Evolutionary conservation across 2,329 filamentous ascomycete species (phyloP).

Genomic region (Knoxdaviesia capensis): DNA sequence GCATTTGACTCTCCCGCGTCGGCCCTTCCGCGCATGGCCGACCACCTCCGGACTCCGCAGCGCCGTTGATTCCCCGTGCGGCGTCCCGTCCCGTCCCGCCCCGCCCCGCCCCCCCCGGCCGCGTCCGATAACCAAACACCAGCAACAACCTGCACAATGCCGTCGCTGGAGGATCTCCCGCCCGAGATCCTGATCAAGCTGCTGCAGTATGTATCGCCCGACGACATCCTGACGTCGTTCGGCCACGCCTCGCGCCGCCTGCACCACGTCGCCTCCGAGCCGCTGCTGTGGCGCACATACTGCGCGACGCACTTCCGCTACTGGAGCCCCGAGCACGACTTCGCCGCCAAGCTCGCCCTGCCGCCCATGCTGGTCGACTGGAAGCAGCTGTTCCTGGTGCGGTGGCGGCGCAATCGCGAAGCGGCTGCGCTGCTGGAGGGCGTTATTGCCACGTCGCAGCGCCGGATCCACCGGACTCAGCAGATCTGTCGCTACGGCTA

Average conservation of each 20-base stretch:
- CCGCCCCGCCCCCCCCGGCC: too few species aligned
- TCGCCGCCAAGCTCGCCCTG: slow-evolving; percentile 31
- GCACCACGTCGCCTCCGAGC: slow-evolving; percentile 44
- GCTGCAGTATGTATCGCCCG: slow-evolving; percentile 39
- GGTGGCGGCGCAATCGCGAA: slow-evolving; percentile 29
- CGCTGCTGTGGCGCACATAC: slow-evolving; percentile 61
- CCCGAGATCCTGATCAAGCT: slow-evolving; percentile 75
- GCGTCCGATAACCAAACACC: too few species aligned
- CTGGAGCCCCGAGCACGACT: slow-evolving; percentile 51
- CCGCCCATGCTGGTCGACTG: slow-evolving; percentile 44
- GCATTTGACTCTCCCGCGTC: too few species aligned
- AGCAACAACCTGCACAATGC: too few species aligned
- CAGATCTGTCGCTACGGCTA: slow-evolving; percentile 55
- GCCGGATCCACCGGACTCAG: slow-evolving; percentile 49
- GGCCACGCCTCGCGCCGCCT: slow-evolving; percentile 42
- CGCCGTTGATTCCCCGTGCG: too few species aligned
- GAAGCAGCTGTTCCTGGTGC: slow-evolving; percentile 45
- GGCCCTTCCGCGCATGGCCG: too few species aligned
- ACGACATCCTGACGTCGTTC: slow-evolving; percentile 26
- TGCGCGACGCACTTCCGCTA: slow-evolving; percentile 50
- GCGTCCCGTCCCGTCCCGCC: too few species aligned
- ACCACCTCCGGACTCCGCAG: too few species aligned
- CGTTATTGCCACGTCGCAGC: slow-evolving; percentile 50
- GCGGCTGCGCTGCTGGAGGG: slow-evolving; percentile 38
- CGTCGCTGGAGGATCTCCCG: slow-evolving; percentile 26